Evolutionary conservation across 805 yeast genomes (phyloP).

Genomic region (Yarrowia osloensis): DNA sequence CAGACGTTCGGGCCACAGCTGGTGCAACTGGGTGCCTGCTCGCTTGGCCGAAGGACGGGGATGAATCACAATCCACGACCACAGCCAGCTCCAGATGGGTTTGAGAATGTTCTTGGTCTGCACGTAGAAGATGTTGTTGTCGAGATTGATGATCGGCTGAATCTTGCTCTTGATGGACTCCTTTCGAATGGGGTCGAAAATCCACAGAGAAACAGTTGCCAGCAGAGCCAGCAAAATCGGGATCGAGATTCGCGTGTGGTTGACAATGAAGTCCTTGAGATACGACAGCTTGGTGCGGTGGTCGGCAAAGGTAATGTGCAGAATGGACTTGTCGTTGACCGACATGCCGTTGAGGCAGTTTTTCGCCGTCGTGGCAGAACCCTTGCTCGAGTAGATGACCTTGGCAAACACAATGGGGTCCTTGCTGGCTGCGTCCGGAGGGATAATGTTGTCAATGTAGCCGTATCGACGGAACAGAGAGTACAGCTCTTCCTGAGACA

Average conservation of each 20-base stretch:
- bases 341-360: constrained; percentile 84
- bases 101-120: neutral
- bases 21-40: constrained; percentile 14
- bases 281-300: constrained; percentile 35
- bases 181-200: constrained; percentile 92
- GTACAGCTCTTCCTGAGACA: constrained; percentile 80
- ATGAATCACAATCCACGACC: constrained; percentile 12
- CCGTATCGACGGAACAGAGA: constrained; percentile 87
- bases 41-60: constrained; percentile 4
- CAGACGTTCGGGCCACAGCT: constrained; percentile 69
- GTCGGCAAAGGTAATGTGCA: constrained; percentile 71
- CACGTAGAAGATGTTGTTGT: neutral
- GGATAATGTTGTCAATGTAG: constrained; percentile 68
- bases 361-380: constrained; percentile 81
- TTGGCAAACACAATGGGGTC: constrained; percentile 54
- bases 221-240: constrained; percentile 77
- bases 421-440: constrained; percentile 51
- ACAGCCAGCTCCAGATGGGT: constrained; percentile 7
- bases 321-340: constrained; percentile 50
- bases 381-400: constrained; percentile 56
- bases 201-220: constrained; percentile 77
- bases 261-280: constrained; percentile 59
- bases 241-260: constrained; percentile 79
- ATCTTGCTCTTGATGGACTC: constrained; percentile 75
- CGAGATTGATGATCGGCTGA: constrained; percentile 30